phyloP scores from a whole-genome alignment of 305 asterid genomes.

The Fraxinus ornus region DNA sequence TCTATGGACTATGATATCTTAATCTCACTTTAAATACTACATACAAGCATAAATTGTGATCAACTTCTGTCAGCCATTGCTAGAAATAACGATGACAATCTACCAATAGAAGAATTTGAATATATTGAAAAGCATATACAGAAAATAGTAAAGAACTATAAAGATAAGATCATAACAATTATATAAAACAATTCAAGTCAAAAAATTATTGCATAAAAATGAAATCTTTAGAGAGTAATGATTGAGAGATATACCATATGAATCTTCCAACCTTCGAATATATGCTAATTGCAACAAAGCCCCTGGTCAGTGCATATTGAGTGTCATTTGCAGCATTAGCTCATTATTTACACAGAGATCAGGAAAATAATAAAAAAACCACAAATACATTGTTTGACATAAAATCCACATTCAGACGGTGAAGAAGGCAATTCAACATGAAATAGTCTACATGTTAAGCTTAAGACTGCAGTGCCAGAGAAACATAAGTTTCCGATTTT shows the following conservation, averaged over 20 bases:
- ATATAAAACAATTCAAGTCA: background rate
- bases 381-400: background rate
- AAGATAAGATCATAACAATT: background rate
- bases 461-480: background rate
- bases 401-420: background rate
- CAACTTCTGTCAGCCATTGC: background rate
- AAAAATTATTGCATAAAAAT: background rate
- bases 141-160: background rate
- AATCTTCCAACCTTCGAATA: conserved; percentile 70
- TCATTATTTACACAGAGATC: background rate
- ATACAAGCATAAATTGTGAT: background rate
- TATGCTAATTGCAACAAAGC: conserved; percentile 67
- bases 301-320: conserved; percentile 45
- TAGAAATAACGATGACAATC: background rate
- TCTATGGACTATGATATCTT: background rate
- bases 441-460: background rate
- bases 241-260: conserved; percentile 56
- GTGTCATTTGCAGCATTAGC: background rate
- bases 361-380: background rate
- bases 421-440: background rate
- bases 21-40: background rate
- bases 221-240: conserved; percentile 5
- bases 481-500: background rate
- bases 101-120: background rate
- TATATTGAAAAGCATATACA: background rate